phyloP scores from a whole-genome alignment of 1,284 basidiomycete species.

The Sparassis latifolia region DNA sequence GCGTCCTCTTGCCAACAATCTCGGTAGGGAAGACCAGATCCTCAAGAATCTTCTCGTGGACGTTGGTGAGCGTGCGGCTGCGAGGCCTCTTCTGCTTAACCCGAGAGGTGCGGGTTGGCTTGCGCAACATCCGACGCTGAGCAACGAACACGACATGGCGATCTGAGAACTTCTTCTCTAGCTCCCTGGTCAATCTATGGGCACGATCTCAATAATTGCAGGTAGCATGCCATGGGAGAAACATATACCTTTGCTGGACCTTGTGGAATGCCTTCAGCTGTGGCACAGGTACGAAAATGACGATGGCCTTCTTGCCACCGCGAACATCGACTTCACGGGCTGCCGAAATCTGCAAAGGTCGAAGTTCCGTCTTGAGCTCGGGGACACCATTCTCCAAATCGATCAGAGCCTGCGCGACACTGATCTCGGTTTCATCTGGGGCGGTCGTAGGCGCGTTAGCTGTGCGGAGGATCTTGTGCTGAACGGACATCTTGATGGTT shows the following conservation, averaged over 20 bases:
- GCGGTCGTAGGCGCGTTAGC: conserved; percentile 90
- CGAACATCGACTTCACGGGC: conserved; percentile 99
- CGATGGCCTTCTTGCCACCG: conserved; percentile 99
- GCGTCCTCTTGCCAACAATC: conserved; percentile 97
- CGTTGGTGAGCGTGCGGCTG: conserved; percentile 93
- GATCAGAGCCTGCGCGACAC: conserved; percentile 92
- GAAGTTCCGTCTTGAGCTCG: conserved; percentile 95
- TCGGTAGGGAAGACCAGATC: conserved; percentile 99
- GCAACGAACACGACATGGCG: conserved; percentile 98
- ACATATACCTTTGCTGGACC: conserved; percentile 87
- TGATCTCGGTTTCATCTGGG: conserved; percentile 90
- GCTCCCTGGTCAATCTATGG: conserved; percentile 88
- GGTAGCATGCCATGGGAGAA: background rate
- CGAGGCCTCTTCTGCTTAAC: conserved; percentile 96
- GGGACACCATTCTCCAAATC: conserved; percentile 98
- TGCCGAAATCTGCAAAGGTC: conserved; percentile 94
- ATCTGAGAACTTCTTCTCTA: conserved; percentile 99
- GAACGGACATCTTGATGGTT: conserved; percentile 60
- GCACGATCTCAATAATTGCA: conserved; percentile 5
- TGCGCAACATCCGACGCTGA: conserved; percentile 97
- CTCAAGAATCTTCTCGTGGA: conserved; percentile 98
- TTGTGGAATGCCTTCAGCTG: conserved; percentile 99
- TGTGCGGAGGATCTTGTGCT: conserved; percentile 90
- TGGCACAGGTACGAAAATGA: conserved; percentile 97
- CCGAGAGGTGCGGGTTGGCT: conserved; percentile 91